Base-by-base conservation (phyloP, 116 monocot species). In the Iris pallida region DNA sequence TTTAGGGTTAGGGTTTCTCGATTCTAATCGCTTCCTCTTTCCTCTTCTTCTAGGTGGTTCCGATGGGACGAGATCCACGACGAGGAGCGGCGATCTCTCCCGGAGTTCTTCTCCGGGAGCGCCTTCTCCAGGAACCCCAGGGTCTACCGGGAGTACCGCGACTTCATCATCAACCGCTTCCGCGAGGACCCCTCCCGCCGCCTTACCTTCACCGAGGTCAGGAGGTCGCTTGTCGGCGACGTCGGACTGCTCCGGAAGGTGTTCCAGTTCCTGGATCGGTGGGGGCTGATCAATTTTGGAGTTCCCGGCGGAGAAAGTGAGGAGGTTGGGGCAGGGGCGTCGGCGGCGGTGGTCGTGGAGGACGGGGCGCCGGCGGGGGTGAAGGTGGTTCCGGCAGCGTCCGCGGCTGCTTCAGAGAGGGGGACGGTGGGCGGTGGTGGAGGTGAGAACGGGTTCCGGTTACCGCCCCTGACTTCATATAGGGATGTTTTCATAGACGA, bases 71-170 rank as follows among this genome's bases (percentile, higher is more conserved):
- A 77, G 73, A 92, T 96, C 65, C 86, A 96, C 65, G 89, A 92
- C 15, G 78, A 75, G 19, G 97, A 92, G 81, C 69, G 81, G 71
- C 59, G 48, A 45, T 72, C 75, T 16, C 55, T 97, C 18, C 85
- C 83, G 61, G 92, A 87, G 71, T 97, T 97, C 80, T 92, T 97
- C 76, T 87, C 87, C 42, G 80, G 82, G 5, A 71, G 72, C 9
- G 81, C 92, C 10, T 47, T 68, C 53, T 82, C 85, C 20, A 68
- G 83, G 52, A 97, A 83, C 77, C 87, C 90, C 45, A 92, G 85
- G 79, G 82, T 89, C 17, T 92, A 97, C 78, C 85, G 87, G 79
- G 92, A 97, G 56, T 97, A 92, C 72, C 89, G 97, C 53, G 97
- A 97, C 62, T 97, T 90, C 80, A 83, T 97, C 66, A 97, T 97